Evolutionary conservation across 148 eudicot species (phyloP).

Genomic region (Rheum nobile): DNA sequence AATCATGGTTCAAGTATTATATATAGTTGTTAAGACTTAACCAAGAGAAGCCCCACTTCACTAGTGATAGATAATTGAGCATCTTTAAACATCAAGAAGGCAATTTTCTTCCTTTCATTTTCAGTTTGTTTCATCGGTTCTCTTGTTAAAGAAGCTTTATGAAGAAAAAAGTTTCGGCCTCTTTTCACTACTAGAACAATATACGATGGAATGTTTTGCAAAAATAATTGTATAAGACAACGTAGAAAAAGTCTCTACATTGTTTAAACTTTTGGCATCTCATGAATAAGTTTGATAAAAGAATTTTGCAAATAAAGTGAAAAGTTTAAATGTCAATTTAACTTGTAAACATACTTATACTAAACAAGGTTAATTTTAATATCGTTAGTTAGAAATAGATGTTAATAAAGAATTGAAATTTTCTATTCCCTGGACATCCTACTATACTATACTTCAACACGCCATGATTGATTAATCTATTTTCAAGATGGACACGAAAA

Average conservation of each 20-base stretch:
- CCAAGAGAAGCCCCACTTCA: background rate
- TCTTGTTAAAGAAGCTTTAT: background rate
- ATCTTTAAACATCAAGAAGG: background rate
- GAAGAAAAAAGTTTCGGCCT: background rate
- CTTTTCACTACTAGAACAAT: background rate
- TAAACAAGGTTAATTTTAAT: too few relatives aligned
- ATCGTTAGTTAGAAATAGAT: too few relatives aligned
- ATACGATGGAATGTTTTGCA: background rate
- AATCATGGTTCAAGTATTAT: background rate
- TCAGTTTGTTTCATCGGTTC: background rate
- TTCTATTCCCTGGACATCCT: too few relatives aligned
- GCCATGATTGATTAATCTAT: too few relatives aligned
- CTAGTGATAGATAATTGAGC: background rate
- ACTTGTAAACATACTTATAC: too few relatives aligned
- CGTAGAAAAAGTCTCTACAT: background rate
- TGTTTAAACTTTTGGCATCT: background rate
- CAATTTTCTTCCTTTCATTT: conserved; percentile 5
- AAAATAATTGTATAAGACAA: background rate
- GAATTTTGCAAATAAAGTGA: background rate
- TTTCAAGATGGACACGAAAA: too few relatives aligned
- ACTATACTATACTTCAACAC: too few relatives aligned
- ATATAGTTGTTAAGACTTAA: background rate
- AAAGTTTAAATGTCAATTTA: too few relatives aligned
- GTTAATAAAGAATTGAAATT: too few relatives aligned
- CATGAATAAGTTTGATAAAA: background rate